Base-by-base conservation (phyloP, 2,329 filamentous ascomycete species). In the Aspergillus sergii region DNA sequence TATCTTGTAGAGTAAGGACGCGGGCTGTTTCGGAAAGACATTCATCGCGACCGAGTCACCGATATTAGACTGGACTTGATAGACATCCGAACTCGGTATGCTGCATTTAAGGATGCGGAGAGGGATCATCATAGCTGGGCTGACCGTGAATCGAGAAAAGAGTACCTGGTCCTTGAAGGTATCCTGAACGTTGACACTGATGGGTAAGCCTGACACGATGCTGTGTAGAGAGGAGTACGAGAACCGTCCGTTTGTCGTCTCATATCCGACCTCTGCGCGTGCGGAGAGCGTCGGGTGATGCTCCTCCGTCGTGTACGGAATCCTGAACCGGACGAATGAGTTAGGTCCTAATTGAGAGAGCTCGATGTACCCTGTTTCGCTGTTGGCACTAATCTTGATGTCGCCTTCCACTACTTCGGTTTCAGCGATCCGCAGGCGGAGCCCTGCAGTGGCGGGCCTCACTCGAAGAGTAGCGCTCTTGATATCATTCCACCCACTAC, bases 121-220 rank as follows among this genome's bases (percentile, higher is more conserved):
- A 0, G 95, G 95, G 34, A 90, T 89, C 28, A 86, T 76, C 61
- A 85, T 92, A 1, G 92, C 90, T 0, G 94, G 93, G 14, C 92
- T 93, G 58, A 99, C 90, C 16, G 92, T 96, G 75, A 99, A 99
- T 11, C 90, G 90, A 0, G 94, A 97, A 73, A 95, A 95, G 0
- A 98, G 83, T 0, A 88, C 85, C 9, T 88, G 81, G 66, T 92
- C 88, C 74, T 97, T 96, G 82, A 98, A 98, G 32, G 96, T 88
- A 70, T 99, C 95, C 72, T 98, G 94, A 7, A 99, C 95, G 68
- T 98, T 98, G 66, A 99, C 95, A 3, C 94, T 94, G 4, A 99
- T 84, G 0, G 93, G 92, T 5, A 99, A 82, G 1, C 91, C 86
- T 1, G 95, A 90, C 3, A 89, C 85, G 23, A 96, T 83, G 4